Evolutionary conservation across 2,329 filamentous ascomycete species (phyloP).

Genomic region (Waltergamsia citrina): DNA sequence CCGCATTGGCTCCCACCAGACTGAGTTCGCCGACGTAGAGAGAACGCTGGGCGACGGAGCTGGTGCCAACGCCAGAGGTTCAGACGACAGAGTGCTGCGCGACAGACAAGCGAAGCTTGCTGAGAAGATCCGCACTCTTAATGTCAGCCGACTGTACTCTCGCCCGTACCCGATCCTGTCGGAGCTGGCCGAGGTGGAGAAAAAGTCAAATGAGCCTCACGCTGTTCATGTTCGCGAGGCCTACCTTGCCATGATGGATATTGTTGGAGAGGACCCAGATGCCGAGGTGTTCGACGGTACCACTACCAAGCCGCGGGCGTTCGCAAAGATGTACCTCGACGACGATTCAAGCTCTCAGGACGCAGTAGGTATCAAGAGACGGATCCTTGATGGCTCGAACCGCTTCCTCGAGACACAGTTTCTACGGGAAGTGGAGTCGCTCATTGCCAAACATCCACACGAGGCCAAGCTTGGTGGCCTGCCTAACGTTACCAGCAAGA

Average conservation of each 20-base stretch:
- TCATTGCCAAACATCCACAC: conserved; percentile 73
- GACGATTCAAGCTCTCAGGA: conserved; percentile 56
- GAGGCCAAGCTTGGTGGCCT: conserved; percentile 86
- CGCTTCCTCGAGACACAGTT: conserved; percentile 75
- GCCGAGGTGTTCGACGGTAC: conserved; percentile 51
- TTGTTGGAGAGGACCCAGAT: conserved; percentile 63
- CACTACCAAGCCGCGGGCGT: conserved; percentile 66
- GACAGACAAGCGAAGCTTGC: conserved; percentile 80
- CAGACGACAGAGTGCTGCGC: conserved; percentile 65
- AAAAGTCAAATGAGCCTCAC: conserved; percentile 58
- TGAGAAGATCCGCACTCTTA: conserved; percentile 70
- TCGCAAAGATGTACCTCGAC: conserved; percentile 67
- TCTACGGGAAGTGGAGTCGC: conserved; percentile 63
- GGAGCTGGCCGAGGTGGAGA: conserved; percentile 67
- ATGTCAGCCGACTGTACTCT: conserved; percentile 58
- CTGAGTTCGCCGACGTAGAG: conserved; percentile 61
- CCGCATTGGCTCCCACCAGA: conserved; percentile 52
- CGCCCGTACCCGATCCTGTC: conserved; percentile 64
- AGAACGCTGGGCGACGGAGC: conserved; percentile 42
- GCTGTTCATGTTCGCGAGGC: conserved; percentile 70
- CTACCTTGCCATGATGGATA: conserved; percentile 71
- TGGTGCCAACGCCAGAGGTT: conserved; percentile 16
- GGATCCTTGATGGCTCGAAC: conserved; percentile 72
- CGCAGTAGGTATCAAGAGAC: conserved; percentile 61
- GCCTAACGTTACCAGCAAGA: conserved; percentile 80